Evolutionary conservation across 352 stramenopile species (phyloP).

Genomic region (Phytophthora lateralis): DNA sequence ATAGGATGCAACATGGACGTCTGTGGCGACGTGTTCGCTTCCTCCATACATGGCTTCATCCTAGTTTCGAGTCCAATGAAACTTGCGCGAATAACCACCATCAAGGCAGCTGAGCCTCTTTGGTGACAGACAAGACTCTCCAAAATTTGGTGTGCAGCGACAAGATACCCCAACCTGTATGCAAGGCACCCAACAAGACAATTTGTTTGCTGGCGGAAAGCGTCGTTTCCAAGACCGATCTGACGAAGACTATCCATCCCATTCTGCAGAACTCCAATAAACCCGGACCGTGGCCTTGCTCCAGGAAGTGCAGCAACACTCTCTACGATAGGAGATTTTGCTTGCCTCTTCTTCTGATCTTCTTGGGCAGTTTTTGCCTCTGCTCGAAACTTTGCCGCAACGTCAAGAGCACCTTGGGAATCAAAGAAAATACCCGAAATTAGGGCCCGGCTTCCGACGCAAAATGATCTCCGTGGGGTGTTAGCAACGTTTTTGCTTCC

Average conservation of each 20-base stretch:
- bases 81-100: constrained; percentile 5
- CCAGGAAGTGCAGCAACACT: background rate
- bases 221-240: constrained; percentile 9
- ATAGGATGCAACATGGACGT: constrained; percentile 23
- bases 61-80: constrained; percentile 3
- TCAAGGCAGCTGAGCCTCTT: constrained; percentile 2
- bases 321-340: background rate
- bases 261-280: constrained; percentile 16
- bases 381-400: constrained; percentile 22
- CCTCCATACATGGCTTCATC: constrained; percentile 24
- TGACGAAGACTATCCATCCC: constrained; percentile 14
- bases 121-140: constrained; percentile 2
- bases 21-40: constrained; percentile 1
- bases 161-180: constrained; percentile 31
- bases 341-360: constrained; percentile 18
- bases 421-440: constrained; percentile 41
- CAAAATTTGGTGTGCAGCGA: constrained; percentile 20
- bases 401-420: constrained; percentile 25
- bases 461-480: constrained; percentile 31
- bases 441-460: constrained; percentile 22
- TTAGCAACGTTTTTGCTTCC: constrained; percentile 2
- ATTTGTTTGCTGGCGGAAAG: constrained; percentile 14
- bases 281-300: constrained; percentile 6
- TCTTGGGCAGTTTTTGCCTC: constrained; percentile 3
- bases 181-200: constrained; percentile 23